Evolutionary conservation across 1,139 yeast genomes (phyloP), one percentile per base, ranked within the genome.

Genomic region (Candida albicans): DNA sequence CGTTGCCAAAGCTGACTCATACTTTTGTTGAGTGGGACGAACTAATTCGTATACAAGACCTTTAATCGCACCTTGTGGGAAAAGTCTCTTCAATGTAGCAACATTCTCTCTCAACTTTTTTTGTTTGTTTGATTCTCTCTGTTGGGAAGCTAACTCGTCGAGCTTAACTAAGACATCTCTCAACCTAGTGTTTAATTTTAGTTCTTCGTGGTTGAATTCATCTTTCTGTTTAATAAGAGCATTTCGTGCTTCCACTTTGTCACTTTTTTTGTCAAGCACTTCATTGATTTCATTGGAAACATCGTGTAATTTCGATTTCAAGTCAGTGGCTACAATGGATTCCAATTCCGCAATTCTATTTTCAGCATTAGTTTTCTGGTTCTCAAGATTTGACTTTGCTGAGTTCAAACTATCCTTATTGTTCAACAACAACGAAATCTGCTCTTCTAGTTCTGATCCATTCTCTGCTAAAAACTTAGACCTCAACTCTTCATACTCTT

Each of bases 11-110:
- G 99, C 96, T 7, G 73, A 57, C 42, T 87, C 90, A 60, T 82
- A 91, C 55, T 80, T 84, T 46, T 80, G 82, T 54, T 86, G 87
- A 22, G 82, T 75, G 8, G 98, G 96, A 44, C 82, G 79, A 38
- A 95, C 86, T 32, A 93, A 68, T 54, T 90, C 97, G 51, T 82
- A 77, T 2, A 91, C 81, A 24, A 88, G 64, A 1, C 97, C 97
- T 52, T 77, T 79, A 8, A 91, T 93, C 2, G 95, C 87, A 13
- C 70, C 71, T 26, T 61, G 58, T 0, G 96, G 95, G 50, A 87
- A 79, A 24, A 84, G 65, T 55, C 87, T 78, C 54, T 81, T 84
- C 44, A 91, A 65, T 49, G 81, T 75, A 0, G 82, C 65, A 2
- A 87, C 82, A 53, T 84, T 88, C 53, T 89, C 96, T 46, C 91